Base-by-base conservation (phyloP, 1,139 yeast species). In the Kodamaea derodonti region DNA sequence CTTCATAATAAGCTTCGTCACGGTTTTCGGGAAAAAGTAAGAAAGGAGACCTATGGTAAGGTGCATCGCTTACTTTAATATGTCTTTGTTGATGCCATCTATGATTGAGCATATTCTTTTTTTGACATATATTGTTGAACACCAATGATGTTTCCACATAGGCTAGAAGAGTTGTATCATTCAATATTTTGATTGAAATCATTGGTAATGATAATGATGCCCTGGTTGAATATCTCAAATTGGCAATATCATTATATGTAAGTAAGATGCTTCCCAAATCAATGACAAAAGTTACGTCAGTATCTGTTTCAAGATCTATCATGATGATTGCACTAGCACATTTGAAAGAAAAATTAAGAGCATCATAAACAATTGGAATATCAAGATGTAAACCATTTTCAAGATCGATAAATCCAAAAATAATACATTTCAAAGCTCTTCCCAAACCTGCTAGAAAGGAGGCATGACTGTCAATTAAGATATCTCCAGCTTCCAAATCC, bases 41-140 rank as follows among this genome's bases (percentile, higher is more conserved):
- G 51, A 87, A 88, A 0, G 95, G 81, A 15, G 79, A 65, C 35
- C 98, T 62, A 46, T 85, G 94, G 45, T 77, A 87, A 0, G 95
- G 90, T 0, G 86, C 84, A 62, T 92, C 98, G 49, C 85, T 84
- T 10, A 65, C 47, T 16, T 75, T 62, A 2, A 88, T 62, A 54
- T 85, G 95, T 5, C 66, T 65, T 38, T 81, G 81, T 54, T 88
- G 96, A 14, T 60, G 52, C 9, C 54, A 54, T 37, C 78, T 60
- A 30, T 72, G 73, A 8, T 65, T 65, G 1, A 56, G 54, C 50
- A 71, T 74, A 33, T 78, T 64, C 6, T 68, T 60, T 39, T 76
- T 75, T 41, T 78, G 80, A 20, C 72, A 64, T 43, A 87, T 82
- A 43, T 78, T 72, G 4, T 87, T 76, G 13, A 81, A 46, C 8